Evolutionary conservation across 495 filamentous ascomycete species (phyloP), one percentile per base, ranked within the genome.

Genomic region (Aspergillus mulundensis): DNA sequence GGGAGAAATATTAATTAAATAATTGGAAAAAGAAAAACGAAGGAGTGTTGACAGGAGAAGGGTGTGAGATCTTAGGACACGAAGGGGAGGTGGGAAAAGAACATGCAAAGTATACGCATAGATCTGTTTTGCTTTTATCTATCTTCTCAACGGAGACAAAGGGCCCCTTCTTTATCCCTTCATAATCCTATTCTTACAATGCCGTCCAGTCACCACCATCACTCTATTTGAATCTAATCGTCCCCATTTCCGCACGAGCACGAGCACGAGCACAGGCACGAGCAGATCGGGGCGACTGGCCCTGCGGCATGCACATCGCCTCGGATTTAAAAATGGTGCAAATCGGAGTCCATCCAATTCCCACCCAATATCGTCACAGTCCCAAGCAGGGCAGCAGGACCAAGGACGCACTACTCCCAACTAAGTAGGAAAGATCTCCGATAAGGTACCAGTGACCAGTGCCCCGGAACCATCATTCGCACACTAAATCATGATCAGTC

Each of bases 371-470:
- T 34, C 48, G 19, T 39, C 48, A 25, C 48, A 39, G 36, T 39
- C 34, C 34, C 8, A 25, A 50, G 38, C 32, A 52, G 21, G 36
- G 46, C 16, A 30, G 50, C 44, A 39, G 47, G 34, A 15, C 45
- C 41, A 51, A 25, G 21, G 48, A 34, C 20, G 48, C 48, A 50
- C 48, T 48, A 38, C 34, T 41, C 45, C 43, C 36, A 34, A 50
- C 48, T 40, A 40, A 39, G 48, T 25, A 40, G 20, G 38, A 50
- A 18, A 20, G 48, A 40, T 40, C 48, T 50, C 32, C 60, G 60
- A 62, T 62, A 62, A 62, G 60, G 60, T 62, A 36, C 32, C 58
- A 52, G 39, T 56, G 53, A 58, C 47, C 56, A 56, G 49, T 62
- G 25, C 48, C 59, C 34, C 54, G 54, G 59, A 48, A 54, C 45